These are phyloP conservation scores for Fomitopsis pinicola DNA, from an alignment of 1,284 basidiomycete genomes.

Conservation along the genomic window DNA sequence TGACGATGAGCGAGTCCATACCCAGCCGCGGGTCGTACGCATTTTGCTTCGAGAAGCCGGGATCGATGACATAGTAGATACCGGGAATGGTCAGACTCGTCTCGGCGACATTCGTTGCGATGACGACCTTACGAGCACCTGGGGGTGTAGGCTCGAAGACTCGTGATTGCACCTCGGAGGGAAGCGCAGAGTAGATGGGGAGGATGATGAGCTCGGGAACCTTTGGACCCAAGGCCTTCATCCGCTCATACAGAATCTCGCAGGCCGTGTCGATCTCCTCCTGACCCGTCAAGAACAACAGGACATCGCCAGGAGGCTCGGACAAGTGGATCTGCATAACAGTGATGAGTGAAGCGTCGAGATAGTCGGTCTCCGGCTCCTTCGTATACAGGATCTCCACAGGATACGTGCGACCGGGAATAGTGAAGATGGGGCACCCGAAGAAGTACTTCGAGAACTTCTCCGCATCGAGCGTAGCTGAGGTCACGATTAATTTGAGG, in stretches of 20 bases:
- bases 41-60: conserved; percentile 98
- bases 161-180: conserved; percentile 94
- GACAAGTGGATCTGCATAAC: conserved; percentile 99
- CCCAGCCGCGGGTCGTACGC: conserved; percentile 96
- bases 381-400: conserved; percentile 98
- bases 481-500: conserved; percentile 97
- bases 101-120: conserved; percentile 99
- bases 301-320: conserved; percentile 94
- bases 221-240: conserved; percentile 96
- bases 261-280: conserved; percentile 99
- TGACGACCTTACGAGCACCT: conserved; percentile 96
- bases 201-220: conserved; percentile 96
- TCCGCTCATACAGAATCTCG: conserved; percentile 96
- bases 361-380: conserved; percentile 96
- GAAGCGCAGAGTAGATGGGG: conserved; percentile 96
- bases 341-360: conserved; percentile 96
- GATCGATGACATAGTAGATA: conserved; percentile 98
- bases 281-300: conserved; percentile 97
- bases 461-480: conserved; percentile 97
- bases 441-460: conserved; percentile 99
- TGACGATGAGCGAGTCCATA: conserved; percentile 98
- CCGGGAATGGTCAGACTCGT: conserved; percentile 98
- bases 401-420: conserved; percentile 97
- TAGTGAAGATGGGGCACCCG: conserved; percentile 99
- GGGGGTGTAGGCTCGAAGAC: conserved; percentile 97